phyloP scores from a whole-genome alignment of 257 asterid genomes.

The Nicotiana tomentosiformis region DNA sequence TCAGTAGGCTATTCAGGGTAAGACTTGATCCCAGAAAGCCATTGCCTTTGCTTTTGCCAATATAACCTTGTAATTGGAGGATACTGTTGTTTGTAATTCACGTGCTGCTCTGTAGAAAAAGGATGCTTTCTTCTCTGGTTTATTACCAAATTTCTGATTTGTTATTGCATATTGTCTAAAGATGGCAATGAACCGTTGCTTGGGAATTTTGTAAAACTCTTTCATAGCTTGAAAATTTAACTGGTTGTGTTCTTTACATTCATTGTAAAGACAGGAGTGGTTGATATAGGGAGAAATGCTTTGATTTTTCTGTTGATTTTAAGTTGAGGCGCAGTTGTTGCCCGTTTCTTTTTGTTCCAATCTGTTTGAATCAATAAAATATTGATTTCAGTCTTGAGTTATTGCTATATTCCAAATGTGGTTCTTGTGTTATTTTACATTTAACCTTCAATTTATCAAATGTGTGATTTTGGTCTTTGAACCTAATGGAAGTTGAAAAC shows the following conservation, averaged over 20 bases:
- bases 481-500: background rate
- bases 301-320: background rate
- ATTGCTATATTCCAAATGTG: background rate
- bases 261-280: background rate
- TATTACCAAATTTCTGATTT: background rate
- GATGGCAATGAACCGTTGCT: background rate
- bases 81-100: background rate
- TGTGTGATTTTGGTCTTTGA: background rate
- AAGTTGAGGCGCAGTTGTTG: background rate
- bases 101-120: background rate
- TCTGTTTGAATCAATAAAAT: background rate
- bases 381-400: background rate
- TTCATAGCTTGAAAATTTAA: background rate
- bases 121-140: background rate
- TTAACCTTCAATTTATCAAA: background rate
- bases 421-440: background rate
- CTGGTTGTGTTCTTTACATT: background rate
- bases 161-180: background rate
- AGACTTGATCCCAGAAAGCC: background rate
- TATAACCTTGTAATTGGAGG: background rate
- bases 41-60: background rate
- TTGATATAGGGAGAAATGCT: background rate
- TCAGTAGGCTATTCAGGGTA: conserved; percentile 1
- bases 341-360: background rate
- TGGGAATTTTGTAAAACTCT: background rate